Evolutionary conservation across 2,329 filamentous ascomycete genomes (phyloP).

Genomic region (Cytospora paraplurivora): DNA sequence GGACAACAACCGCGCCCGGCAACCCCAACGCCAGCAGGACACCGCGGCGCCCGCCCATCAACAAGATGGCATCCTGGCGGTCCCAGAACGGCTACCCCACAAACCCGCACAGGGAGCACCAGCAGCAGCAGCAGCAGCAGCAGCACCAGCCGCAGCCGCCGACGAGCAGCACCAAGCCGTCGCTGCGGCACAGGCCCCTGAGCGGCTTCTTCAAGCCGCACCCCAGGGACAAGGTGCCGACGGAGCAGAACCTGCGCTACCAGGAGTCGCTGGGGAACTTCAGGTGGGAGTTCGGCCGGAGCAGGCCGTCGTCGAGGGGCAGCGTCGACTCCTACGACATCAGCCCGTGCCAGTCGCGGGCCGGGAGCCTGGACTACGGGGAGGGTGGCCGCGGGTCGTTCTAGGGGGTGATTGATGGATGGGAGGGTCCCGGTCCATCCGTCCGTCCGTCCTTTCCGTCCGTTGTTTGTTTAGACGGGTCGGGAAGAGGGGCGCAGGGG

Average conservation of each 20-base stretch:
- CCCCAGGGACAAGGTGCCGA: conserved; percentile 49
- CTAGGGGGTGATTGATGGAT: background rate
- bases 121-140: conserved; percentile 6
- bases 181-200: conserved; percentile 25
- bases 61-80: conserved; percentile 22
- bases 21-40: background rate
- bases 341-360: conserved; percentile 49
- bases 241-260: conserved; percentile 48
- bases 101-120: background rate
- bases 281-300: conserved; percentile 48
- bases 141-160: background rate
- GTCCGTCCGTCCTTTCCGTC: no score
- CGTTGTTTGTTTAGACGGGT: no score
- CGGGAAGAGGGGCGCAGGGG: no score
- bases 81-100: conserved; percentile 9
- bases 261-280: conserved; percentile 51
- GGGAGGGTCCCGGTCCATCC: no score
- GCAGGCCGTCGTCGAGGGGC: conserved; percentile 26
- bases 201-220: conserved; percentile 35
- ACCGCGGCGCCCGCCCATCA: conserved; percentile 1
- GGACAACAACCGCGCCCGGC: background rate
- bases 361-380: conserved; percentile 38
- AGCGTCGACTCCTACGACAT: conserved; percentile 37
- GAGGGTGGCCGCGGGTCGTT: background rate
- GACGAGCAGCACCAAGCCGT: conserved; percentile 32